Conservation (phyloP, 1,139 yeast species). For the Candida mesenterica region DNA sequence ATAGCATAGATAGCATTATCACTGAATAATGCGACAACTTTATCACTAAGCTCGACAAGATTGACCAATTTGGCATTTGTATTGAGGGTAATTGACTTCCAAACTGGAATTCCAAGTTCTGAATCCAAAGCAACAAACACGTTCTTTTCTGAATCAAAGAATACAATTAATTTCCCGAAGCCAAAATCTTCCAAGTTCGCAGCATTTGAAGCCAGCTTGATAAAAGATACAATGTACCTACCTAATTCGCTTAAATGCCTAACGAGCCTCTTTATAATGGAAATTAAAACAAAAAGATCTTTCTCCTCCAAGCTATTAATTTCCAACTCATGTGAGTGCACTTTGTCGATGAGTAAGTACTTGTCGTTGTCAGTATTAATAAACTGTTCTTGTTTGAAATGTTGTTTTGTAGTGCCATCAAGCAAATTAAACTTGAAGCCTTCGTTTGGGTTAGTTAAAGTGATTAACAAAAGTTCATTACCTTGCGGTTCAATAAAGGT, state of each 20-base stretch:
- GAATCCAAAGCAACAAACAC: constrained; percentile 33
- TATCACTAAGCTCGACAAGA: constrained; percentile 18
- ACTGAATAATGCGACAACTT: constrained; percentile 23
- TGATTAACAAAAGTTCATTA: constrained; percentile 9
- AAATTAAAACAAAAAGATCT: constrained; percentile 20
- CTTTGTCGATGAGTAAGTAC: constrained; percentile 28
- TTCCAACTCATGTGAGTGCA: constrained; percentile 34
- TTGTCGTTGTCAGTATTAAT: constrained; percentile 7
- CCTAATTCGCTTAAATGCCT: constrained; percentile 41
- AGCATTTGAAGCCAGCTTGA: constrained; percentile 1
- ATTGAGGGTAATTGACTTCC: constrained; percentile 20
- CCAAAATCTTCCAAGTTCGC: constrained; percentile 27
- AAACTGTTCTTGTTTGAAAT: constrained; percentile 9
- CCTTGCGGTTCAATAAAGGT: constrained; percentile 11
- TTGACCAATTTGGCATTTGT: constrained; percentile 7
- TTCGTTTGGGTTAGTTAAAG: constrained; percentile 6
- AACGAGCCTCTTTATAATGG: constrained; percentile 22
- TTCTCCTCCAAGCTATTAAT: constrained; percentile 19
- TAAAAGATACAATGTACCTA: constrained; percentile 18
- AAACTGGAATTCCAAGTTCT: constrained; percentile 25
- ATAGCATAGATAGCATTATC: constrained; percentile 17
- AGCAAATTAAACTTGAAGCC: constrained; percentile 13
- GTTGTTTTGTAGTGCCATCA: constrained; percentile 12
- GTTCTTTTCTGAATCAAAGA: constrained; percentile 21
- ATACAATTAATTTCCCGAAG: constrained; percentile 34